Evolutionary conservation across 495 filamentous ascomycete genomes (phyloP).

Genomic region (Venustampulla echinocandica): DNA sequence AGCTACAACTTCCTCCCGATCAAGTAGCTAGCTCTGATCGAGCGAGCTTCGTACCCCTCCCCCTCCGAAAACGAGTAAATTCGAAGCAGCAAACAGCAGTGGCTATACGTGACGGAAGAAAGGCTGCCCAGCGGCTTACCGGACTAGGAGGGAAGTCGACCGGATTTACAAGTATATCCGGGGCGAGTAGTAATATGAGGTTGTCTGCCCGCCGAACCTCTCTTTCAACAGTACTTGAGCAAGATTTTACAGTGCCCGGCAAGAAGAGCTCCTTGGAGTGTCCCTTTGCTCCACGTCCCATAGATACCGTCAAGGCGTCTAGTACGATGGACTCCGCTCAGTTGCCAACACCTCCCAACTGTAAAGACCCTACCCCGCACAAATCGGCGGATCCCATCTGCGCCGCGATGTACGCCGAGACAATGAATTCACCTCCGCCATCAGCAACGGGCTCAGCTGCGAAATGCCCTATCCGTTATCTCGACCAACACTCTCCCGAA

Average conservation of each 20-base stretch:
- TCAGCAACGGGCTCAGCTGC: constrained; percentile 42
- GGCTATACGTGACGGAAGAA: constrained; percentile 45
- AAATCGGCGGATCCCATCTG: constrained; percentile 50
- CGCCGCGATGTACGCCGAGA: constrained; percentile 47
- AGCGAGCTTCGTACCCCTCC: constrained; percentile 41
- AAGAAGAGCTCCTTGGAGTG: constrained; percentile 53
- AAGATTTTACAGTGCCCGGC: constrained; percentile 56
- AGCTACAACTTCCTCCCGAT: constrained; percentile 45
- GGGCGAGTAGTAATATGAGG: constrained; percentile 25
- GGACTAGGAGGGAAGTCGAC: constrained; percentile 23
- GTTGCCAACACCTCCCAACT: constrained; percentile 16
- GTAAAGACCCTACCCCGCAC: constrained; percentile 31
- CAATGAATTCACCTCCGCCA: constrained; percentile 38
- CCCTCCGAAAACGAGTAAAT: constrained; percentile 30
- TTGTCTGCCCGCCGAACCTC: constrained; percentile 33
- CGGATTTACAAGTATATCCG: constrained; percentile 26
- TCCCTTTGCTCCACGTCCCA: constrained; percentile 41
- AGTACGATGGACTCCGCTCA: constrained; percentile 13
- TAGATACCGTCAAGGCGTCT: constrained; percentile 3
- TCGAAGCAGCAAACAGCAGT: constrained; percentile 46
- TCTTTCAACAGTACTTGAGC: constrained; percentile 48
- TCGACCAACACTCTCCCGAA: constrained; percentile 83
- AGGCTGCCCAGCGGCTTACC: constrained; percentile 37
- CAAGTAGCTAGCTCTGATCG: constrained; percentile 34
- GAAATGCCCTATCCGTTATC: constrained; percentile 79